Evolutionary conservation across 495 filamentous ascomycete species (phyloP).

Genomic region (Geopyxis carbonaria): DNA sequence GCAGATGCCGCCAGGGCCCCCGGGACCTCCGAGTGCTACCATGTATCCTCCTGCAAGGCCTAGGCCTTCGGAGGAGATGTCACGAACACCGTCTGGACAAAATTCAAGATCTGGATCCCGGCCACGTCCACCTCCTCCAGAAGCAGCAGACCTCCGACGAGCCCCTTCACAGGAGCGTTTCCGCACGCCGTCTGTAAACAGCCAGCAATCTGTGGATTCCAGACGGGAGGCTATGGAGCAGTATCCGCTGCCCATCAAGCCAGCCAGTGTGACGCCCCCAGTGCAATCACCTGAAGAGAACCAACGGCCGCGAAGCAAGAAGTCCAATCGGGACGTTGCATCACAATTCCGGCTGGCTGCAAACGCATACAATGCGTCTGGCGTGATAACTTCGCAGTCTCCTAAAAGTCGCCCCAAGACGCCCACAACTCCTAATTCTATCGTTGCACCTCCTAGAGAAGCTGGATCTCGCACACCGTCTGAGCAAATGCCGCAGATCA

Average conservation of each 20-base stretch:
- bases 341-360: slow-evolving; percentile 73
- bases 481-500: slow-evolving; percentile 14
- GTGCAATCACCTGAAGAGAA: slow-evolving; percentile 2
- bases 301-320: slow-evolving; percentile 9
- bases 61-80: too few species aligned
- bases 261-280: slow-evolving; percentile 5
- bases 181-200: slow-evolving; percentile 19
- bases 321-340: slow-evolving; percentile 34
- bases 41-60: slow-evolving; percentile 16
- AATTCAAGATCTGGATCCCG: slow-evolving; percentile 19
- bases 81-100: too few species aligned
- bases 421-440: slow-evolving; percentile 17
- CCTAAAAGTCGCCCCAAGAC: slow-evolving; percentile 15
- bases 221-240: slow-evolving; percentile 16
- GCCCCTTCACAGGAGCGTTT: slow-evolving; percentile 18
- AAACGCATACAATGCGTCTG: slow-evolving; percentile 45
- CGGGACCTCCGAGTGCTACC: not conserved
- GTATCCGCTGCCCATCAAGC: slow-evolving; percentile 13
- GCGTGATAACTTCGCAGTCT: slow-evolving; percentile 11
- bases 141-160: slow-evolving; percentile 14
- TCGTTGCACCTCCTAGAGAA: not conserved
- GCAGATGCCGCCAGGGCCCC: not conserved
- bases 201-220: slow-evolving; percentile 11
- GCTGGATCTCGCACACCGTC: not conserved
- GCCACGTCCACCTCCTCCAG: slow-evolving; percentile 7